Base-by-base conservation (phyloP, 208 protist genomes). In the Acanthamoeba royreba region DNA sequence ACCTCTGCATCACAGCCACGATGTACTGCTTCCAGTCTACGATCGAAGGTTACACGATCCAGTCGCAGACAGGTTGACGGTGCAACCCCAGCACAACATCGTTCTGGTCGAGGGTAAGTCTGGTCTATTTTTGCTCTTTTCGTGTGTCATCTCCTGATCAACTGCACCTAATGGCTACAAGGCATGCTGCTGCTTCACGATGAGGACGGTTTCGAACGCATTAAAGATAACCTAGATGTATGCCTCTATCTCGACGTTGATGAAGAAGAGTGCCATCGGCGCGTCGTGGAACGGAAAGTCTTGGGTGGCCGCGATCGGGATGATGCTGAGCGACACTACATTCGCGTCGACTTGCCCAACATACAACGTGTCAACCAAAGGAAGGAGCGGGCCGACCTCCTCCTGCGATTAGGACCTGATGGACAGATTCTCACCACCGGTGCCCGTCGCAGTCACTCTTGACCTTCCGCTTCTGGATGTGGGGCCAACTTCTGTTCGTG, bases 141-240 rank as follows among this genome's bases (percentile, higher is more conserved):
- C n/a, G n/a, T n/a, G n/a, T n/a, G n/a, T n/a, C n/a, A n/a, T n/a
- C n/a, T n/a, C n/a, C n/a, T n/a, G n/a, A n/a, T n/a, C n/a, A n/a
- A n/a, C n/a, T n/a, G n/a, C n/a, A n/a, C n/a, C n/a, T n/a, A n/a
- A n/a, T n/a, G n/a, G n/a, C n/a, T n/a, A n/a, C n/a, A n/a, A 77
- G 74, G 74, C 45, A 55, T 85, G 74, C 38, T 85, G 74, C 38
- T 85, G 42, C 45, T 85, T 28, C 74, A 85, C 74, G 74, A 85
- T 4, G 45, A 85, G 74, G 8, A 38, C 74, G 74, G 74, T 1
- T 85, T 53, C 9, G 74, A 85, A 40, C 19, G 0, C 35, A 85
- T 85, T 31, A 45, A 40, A 45, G 35, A 52, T 9, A 28, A 85
- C 42, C 45, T 85, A 11, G 74, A 52, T 31, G 74, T 85, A n/a